Conservation (phyloP, 805 yeast genomes). For the Myxozyma geophila region DNA sequence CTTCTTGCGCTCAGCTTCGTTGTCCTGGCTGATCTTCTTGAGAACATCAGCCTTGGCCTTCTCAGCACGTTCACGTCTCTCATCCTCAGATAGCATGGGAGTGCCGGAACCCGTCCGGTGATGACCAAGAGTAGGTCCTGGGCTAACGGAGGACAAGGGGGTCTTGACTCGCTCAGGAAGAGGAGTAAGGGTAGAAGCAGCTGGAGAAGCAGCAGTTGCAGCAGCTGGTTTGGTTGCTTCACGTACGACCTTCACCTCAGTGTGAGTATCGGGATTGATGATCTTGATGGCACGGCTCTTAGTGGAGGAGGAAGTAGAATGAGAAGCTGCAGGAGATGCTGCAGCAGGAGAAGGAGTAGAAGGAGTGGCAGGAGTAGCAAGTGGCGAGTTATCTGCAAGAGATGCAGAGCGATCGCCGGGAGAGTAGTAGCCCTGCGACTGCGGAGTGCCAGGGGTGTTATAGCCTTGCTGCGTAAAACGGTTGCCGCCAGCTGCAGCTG, state of each 20-base stretch:
- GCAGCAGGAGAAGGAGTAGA: slow-evolving; percentile 15
- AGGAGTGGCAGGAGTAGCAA: slow-evolving; percentile 14
- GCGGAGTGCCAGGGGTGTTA: slow-evolving; percentile 9
- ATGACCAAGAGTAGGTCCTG: slow-evolving; percentile 22
- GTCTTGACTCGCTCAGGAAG: slow-evolving; percentile 20
- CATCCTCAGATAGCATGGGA: slow-evolving; percentile 35
- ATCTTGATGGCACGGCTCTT: slow-evolving; percentile 37
- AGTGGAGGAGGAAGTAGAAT: slow-evolving; percentile 15
- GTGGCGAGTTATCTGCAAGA: slow-evolving; percentile 28
- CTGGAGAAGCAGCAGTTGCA: slow-evolving; percentile 2
- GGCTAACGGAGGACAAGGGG: slow-evolving; percentile 14
- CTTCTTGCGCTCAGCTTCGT: slow-evolving; percentile 23
- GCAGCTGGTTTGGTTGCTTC: slow-evolving; percentile 14
- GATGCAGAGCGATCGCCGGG: slow-evolving; percentile 13
- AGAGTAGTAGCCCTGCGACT: slow-evolving; percentile 21
- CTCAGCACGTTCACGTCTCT: slow-evolving; percentile 34
- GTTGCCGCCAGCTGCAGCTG: neutral
- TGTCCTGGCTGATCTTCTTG: slow-evolving; percentile 20
- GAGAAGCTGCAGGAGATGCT: neutral
- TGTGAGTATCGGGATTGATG: slow-evolving; percentile 35
- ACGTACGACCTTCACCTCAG: slow-evolving; percentile 32
- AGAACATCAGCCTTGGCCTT: slow-evolving; percentile 29
- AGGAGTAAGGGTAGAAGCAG: neutral
- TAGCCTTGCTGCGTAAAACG: slow-evolving; percentile 13
- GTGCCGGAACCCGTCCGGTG: slow-evolving; percentile 25